phyloP scores from a whole-genome alignment of 164 flowering plant genomes.

The Vitis riparia region DNA sequence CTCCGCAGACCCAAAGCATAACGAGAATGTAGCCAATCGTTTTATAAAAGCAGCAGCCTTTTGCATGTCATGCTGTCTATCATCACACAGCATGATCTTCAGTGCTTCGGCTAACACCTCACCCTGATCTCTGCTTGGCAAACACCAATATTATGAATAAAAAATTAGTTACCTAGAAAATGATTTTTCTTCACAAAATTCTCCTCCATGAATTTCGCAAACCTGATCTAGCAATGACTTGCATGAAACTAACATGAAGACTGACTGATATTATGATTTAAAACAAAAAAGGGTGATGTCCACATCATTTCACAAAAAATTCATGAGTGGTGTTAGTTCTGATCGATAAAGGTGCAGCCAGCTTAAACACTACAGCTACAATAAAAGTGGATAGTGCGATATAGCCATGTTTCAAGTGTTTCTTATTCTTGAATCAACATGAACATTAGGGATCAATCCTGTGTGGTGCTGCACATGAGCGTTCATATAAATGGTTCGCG shows the following conservation, averaged over 20 bases:
- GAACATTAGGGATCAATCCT: no score
- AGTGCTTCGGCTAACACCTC: slow-evolving; percentile 88
- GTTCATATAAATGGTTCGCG: no score
- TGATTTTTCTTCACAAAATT: no score
- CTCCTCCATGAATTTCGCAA: no score
- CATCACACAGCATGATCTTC: slow-evolving; percentile 89
- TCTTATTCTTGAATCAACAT: no score
- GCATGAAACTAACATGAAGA: no score
- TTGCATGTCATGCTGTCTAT: slow-evolving; percentile 96
- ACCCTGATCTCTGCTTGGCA: slow-evolving; percentile 66
- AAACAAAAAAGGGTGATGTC: no score
- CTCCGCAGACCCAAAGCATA: slow-evolving; percentile 83
- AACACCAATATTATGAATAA: background rate
- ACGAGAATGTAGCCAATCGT: slow-evolving; percentile 82
- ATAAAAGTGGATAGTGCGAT: background rate
- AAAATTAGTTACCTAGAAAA: background rate
- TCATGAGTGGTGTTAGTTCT: no score
- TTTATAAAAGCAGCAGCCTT: slow-evolving; percentile 93
- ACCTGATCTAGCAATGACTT: no score
- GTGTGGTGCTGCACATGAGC: no score
- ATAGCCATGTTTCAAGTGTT: background rate
- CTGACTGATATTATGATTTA: no score
- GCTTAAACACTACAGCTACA: background rate
- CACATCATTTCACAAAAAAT: no score
- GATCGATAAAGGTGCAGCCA: background rate